A percentile compares a stretch with the other conserved stretches of the same genome.
Conservation (phyloP, 2,329 filamentous ascomycete genomes). For the Fusarium lyarnte region DNA sequence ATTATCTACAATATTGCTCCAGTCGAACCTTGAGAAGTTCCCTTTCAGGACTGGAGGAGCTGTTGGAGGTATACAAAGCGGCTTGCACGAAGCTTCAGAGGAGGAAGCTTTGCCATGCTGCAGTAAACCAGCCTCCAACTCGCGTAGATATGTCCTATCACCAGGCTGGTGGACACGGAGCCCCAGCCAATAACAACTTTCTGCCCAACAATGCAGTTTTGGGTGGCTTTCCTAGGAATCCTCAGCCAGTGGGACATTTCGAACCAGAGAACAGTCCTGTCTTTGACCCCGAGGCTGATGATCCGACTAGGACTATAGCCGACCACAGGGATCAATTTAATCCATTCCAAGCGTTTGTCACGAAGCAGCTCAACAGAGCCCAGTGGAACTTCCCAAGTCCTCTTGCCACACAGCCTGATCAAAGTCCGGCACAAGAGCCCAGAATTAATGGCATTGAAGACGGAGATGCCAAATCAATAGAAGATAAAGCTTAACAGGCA, state of each 20-base stretch:
- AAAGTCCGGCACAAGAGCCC: background rate
- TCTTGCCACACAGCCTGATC: too few relatives aligned
- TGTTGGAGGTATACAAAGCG: background rate
- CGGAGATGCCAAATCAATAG: rapidly evolving
- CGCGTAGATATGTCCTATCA: rapidly evolving
- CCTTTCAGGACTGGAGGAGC: rapidly evolving
- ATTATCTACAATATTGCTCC: background rate
- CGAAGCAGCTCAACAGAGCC: background rate
- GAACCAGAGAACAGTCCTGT: rapidly evolving
- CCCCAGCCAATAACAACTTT: rapidly evolving
- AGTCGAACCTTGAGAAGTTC: rapidly evolving
- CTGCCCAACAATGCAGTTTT: rapidly evolving
- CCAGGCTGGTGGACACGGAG: rapidly evolving
- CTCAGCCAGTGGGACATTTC: background rate
- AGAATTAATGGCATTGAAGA: background rate
- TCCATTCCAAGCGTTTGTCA: background rate
- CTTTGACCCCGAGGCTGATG: rapidly evolving
- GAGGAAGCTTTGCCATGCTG: rapidly evolving
- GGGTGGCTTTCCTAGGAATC: rapidly evolving
- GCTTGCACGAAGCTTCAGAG: background rate
- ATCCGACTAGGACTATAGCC: rapidly evolving
- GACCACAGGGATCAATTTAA: background rate
- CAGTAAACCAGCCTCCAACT: rapidly evolving
- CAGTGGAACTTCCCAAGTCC: rapidly evolving
- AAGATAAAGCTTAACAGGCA: too few relatives aligned